Base-by-base conservation (phyloP, 148 eudicot species). In the Heliamphora exappendiculata region DNA sequence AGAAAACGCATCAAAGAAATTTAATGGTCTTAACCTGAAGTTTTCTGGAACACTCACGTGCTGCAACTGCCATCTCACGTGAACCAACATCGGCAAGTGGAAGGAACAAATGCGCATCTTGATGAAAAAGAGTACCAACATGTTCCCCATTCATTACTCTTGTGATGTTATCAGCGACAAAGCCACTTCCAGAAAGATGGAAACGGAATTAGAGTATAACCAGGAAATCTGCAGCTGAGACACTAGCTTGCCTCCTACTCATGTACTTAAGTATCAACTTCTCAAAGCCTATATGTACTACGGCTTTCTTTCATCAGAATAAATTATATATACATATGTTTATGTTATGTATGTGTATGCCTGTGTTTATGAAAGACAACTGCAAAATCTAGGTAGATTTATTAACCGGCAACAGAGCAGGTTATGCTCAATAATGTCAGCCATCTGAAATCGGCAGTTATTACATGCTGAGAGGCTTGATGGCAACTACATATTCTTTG, bases 61-160 rank as follows among this genome's bases (percentile, higher is more conserved):
- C 98, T 53, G 95, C 81, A 80, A 85, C 87, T 22, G 97, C 98
- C 93, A 94, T 89, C 67, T 91, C 91, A 24, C 89, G 93, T 4
- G 89, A 86, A 73, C 87, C 84, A 76, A 87, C 73, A 22, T 94
- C 93, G 39, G 84, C 85, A 11, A 77, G 44, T 53, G 89, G 55
- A 68, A 80, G 82, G 89, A 91, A 87, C 24, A 73, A 57, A 81
- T 88, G 88, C 17, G 96, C 89, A 82, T 92, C 93, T 73, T 82
- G 72, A 77, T 94, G 98, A 79, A 94, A 94, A 44, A 94, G 85
- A 45, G 98, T 94, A 71, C 98, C 98, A 68, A 91, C 75, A 26
- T 84, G 84, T 70, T 87, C 84, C 39, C 98, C 98, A 69, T 83
- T 59, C 37, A 94, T 81, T 45, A 91, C 97, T 81, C 84, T 89